Conservation (phyloP, 768 basidiomycete genomes). For the Kwoniella newhampshirensis region DNA sequence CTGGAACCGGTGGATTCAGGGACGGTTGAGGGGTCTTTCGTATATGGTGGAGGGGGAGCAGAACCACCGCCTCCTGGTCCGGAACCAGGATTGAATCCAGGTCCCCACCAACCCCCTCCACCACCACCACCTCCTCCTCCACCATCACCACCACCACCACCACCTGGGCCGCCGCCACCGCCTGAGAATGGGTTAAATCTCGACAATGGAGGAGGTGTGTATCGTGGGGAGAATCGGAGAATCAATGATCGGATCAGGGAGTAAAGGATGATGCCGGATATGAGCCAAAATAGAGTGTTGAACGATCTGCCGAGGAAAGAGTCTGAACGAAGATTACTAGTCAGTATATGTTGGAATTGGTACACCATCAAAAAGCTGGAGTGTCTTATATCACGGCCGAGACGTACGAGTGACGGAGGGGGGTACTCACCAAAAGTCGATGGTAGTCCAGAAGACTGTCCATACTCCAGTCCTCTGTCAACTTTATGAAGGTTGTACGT, state of each 20-base stretch:
- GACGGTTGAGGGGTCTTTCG: constrained; percentile 27
- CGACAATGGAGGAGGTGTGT: constrained; percentile 51
- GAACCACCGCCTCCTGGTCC: constrained; percentile 51
- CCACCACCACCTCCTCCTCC: constrained; percentile 47
- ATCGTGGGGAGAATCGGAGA: constrained; percentile 50
- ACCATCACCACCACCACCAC: constrained; percentile 53
- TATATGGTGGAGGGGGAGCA: constrained; percentile 49
- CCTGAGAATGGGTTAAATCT: constrained; percentile 24
- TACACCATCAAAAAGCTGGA: not conserved
- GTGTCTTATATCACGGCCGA: too few species aligned
- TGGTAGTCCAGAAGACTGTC: constrained; percentile 24
- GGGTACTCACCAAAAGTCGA: constrained; percentile 18
- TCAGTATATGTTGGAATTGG: not conserved
- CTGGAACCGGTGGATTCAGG: too few species aligned
- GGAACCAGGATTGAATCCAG: constrained; percentile 44
- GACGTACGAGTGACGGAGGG: not conserved
- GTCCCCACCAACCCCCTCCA: constrained; percentile 53
- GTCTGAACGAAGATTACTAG: constrained; percentile 7
- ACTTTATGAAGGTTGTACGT: constrained; percentile 78
- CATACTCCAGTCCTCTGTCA: constrained; percentile 31
- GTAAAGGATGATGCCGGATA: constrained; percentile 53
- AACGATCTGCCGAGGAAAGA: constrained; percentile 11
- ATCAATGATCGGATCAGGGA: constrained; percentile 62
- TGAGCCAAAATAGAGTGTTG: constrained; percentile 1
- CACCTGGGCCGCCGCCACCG: constrained; percentile 39